Conservation (phyloP, 768 basidiomycete species). For the Suillus subaureus region DNA sequence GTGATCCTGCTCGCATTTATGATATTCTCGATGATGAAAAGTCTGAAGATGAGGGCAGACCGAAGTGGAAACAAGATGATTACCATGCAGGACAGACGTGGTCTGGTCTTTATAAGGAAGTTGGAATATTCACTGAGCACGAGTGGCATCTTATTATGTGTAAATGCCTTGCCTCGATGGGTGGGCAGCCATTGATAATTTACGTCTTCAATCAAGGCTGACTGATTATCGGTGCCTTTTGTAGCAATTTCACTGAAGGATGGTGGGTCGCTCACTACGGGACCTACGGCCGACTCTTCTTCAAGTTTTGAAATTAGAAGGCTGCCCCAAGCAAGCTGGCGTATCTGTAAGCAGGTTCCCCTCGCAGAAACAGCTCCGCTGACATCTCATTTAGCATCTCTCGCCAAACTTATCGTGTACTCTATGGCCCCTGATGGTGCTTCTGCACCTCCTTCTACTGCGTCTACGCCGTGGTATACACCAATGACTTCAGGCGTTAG, state of each 20-base stretch:
- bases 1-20: slow-evolving; percentile 69
- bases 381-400: slow-evolving; percentile 51
- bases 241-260: slow-evolving; percentile 74
- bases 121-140: slow-evolving; percentile 82
- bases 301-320: slow-evolving; percentile 55
- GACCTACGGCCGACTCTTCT: slow-evolving; percentile 72
- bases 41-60: slow-evolving; percentile 63
- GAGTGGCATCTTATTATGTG: slow-evolving; percentile 89
- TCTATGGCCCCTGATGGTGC: slow-evolving; percentile 76
- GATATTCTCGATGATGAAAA: slow-evolving; percentile 64
- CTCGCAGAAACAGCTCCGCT: neutral
- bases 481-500: slow-evolving; percentile 65
- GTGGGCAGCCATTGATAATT: slow-evolving; percentile 41
- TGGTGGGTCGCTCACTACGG: slow-evolving; percentile 73
- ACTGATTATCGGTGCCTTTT: slow-evolving; percentile 9
- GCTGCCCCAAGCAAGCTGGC: slow-evolving; percentile 71
- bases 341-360: slow-evolving; percentile 55
- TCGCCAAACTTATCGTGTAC: slow-evolving; percentile 86
- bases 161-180: slow-evolving; percentile 84
- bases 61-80: slow-evolving; percentile 52
- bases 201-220: slow-evolving; percentile 2
- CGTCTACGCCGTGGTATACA: slow-evolving; percentile 74
- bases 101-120: slow-evolving; percentile 51
- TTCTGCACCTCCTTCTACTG: slow-evolving; percentile 58
- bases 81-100: slow-evolving; percentile 46